phyloP scores from a whole-genome alignment of 108 stramenopile genomes.

The Cyclotella baltica region DNA sequence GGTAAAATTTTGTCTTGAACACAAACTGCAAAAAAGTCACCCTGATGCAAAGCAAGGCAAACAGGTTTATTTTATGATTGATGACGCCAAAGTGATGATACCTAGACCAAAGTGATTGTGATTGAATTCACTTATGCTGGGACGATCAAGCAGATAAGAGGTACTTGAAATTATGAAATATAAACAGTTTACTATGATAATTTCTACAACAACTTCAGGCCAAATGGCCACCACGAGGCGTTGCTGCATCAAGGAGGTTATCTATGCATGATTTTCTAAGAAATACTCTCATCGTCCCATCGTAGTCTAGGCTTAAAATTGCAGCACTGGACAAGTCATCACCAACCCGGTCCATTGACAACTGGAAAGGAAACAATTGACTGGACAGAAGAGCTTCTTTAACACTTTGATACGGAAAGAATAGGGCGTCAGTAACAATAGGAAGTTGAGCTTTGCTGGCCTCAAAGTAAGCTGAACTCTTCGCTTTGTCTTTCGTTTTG shows the following conservation, averaged over 20 bases:
- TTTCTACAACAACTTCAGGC: too few species aligned
- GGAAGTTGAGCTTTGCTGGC: conserved; percentile 47
- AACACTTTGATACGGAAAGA: conserved; percentile 40
- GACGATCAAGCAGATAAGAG: too few species aligned
- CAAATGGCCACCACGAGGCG: conserved; percentile 41
- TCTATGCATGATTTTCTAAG: conserved; percentile 54
- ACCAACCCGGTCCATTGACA: conserved; percentile 51
- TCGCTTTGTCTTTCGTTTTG: conserved; percentile 50
- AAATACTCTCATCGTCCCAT: conserved; percentile 56
- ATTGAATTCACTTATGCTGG: too few species aligned
- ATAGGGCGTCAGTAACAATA: conserved; percentile 54
- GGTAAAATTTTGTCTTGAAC: too few species aligned
- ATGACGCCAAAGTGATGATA: too few species aligned
- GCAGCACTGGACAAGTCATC: conserved; percentile 57
- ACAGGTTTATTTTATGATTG: too few species aligned
- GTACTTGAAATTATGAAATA: background rate
- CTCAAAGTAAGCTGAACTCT: conserved; percentile 49
- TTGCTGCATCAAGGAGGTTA: conserved; percentile 50
- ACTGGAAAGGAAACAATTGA: conserved; percentile 41
- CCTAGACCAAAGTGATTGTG: too few species aligned
- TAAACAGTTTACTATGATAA: background rate
- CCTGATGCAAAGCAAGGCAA: too few species aligned
- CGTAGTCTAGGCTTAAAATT: conserved; percentile 60
- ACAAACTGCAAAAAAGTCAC: too few species aligned
- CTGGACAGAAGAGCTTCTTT: conserved; percentile 47